phyloP scores from a whole-genome alignment of 768 basidiomycete genomes.

The Boletus sp. region DNA sequence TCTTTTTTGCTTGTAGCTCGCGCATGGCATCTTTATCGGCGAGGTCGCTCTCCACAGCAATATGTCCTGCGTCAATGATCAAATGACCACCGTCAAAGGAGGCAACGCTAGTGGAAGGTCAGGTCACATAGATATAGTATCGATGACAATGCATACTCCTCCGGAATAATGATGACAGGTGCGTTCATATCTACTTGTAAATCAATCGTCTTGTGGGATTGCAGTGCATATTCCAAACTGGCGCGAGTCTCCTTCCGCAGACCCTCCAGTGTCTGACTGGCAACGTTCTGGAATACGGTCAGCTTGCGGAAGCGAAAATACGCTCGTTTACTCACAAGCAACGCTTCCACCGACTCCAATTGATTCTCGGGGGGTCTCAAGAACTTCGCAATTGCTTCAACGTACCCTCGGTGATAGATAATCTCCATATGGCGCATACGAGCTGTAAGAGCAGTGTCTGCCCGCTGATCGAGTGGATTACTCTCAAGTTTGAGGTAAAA shows the following conservation, averaged over 20 bases:
- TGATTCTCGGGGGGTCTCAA: constrained; percentile 94
- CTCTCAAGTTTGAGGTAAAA: constrained; percentile 90
- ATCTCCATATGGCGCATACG: constrained; percentile 96
- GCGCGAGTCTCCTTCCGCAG: constrained; percentile 91
- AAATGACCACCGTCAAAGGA: constrained; percentile 77
- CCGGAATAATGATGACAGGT: constrained; percentile 94
- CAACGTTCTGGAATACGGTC: constrained; percentile 59
- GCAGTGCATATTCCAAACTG: constrained; percentile 88
- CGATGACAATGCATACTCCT: constrained; percentile 54
- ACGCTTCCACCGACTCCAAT: constrained; percentile 90
- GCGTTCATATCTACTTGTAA: constrained; percentile 96
- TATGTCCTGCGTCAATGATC: constrained; percentile 94
- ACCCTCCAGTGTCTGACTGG: constrained; percentile 90
- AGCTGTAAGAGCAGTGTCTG: constrained; percentile 86
- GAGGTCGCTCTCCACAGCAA: constrained; percentile 86
- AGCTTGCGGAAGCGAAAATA: neutral
- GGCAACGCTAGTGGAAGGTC: constrained; percentile 55
- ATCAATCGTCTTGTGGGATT: constrained; percentile 93
- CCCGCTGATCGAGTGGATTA: constrained; percentile 86
- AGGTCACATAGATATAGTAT: constrained; percentile 17
- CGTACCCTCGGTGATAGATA: constrained; percentile 90
- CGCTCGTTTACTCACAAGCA: constrained; percentile 55
- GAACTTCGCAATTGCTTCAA: constrained; percentile 89
- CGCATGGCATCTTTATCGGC: constrained; percentile 79
- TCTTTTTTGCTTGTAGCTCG: constrained; percentile 77